phyloP scores from a whole-genome alignment of 805 yeast genomes.

The Lachancea nothofagi region DNA sequence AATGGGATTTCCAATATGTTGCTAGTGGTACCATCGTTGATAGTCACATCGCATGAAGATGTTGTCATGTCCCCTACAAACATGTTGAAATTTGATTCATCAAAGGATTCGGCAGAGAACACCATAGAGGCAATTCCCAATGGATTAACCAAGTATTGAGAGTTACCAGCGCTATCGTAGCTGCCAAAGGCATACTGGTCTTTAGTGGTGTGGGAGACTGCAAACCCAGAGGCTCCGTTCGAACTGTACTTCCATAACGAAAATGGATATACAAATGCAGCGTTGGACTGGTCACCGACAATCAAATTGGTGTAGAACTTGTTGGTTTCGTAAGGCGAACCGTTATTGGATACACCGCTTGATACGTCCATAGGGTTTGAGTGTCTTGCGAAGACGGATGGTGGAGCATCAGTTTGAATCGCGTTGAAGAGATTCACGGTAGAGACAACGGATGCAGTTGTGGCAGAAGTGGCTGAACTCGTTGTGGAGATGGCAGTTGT shows the following conservation, averaged over 20 bases:
- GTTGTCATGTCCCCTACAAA: conserved; percentile 43
- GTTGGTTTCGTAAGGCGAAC: conserved; percentile 56
- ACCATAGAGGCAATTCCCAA: conserved; percentile 49
- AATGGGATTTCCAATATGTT: conserved; percentile 45
- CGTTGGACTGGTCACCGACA: conserved; percentile 47
- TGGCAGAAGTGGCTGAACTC: conserved; percentile 14
- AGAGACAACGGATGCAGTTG: conserved; percentile 21
- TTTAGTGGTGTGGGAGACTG: conserved; percentile 50
- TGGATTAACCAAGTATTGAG: conserved; percentile 48
- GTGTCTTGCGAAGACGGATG: conserved; percentile 41
- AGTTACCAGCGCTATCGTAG: conserved; percentile 39
- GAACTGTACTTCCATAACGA: conserved; percentile 49
- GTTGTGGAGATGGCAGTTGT: conserved; percentile 11
- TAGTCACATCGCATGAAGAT: conserved; percentile 45
- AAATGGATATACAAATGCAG: conserved; percentile 65
- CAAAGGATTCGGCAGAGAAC: conserved; percentile 48
- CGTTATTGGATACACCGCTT: conserved; percentile 40
- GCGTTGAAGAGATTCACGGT: conserved; percentile 43
- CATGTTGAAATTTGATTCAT: conserved; percentile 35
- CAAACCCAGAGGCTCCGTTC: conserved; percentile 47
- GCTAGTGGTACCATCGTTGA: conserved; percentile 22
- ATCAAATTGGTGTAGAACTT: conserved; percentile 67
- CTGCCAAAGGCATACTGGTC: conserved; percentile 44
- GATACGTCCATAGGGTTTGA: conserved; percentile 44
- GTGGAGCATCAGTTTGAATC: conserved; percentile 43